phyloP scores from a whole-genome alignment of 2,329 filamentous ascomycete species.

The Neocatenulostroma microsporum region DNA sequence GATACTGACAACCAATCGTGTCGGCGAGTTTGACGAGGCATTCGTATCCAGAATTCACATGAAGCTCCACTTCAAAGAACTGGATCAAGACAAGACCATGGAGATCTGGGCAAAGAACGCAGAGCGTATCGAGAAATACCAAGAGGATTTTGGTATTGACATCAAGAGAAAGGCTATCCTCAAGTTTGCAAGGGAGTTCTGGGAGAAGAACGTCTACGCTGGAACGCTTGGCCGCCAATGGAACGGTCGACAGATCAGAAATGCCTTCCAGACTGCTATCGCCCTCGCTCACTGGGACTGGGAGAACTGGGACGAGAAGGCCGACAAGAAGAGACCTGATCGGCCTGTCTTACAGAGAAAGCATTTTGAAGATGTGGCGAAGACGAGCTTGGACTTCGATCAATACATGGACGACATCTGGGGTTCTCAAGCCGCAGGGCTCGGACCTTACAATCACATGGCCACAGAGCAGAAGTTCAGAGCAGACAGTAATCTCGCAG shows the following conservation, averaged over 20 bases:
- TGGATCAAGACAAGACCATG: neutral
- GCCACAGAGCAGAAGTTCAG: no score
- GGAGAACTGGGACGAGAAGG: no score
- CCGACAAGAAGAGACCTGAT: neutral
- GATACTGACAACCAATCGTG: conserved; percentile 34
- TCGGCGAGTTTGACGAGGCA: conserved; percentile 30
- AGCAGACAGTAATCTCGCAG: no score
- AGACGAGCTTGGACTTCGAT: conserved; percentile 2
- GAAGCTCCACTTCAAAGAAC: neutral
- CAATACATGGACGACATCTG: conserved; percentile 2
- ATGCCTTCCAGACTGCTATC: conserved; percentile 31
- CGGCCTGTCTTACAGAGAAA: neutral
- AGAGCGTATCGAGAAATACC: neutral
- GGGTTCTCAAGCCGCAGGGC: no score
- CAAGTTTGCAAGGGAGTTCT: neutral
- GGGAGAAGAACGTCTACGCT: neutral
- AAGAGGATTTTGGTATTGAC: neutral
- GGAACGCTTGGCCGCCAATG: conserved; percentile 12
- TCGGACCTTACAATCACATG: no score
- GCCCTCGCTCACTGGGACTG: conserved; percentile 25
- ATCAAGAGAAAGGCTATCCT: neutral
- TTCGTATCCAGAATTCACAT: conserved; percentile 30
- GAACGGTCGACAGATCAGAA: conserved; percentile 34
- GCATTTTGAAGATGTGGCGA: conserved; percentile 1
- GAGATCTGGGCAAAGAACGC: conserved; percentile 1